A percentile compares a stretch with the other conserved stretches of the same genome.
phyloP scores from a whole-genome alignment of 2,329 filamentous ascomycete genomes.

The Dothistroma septosporum region DNA sequence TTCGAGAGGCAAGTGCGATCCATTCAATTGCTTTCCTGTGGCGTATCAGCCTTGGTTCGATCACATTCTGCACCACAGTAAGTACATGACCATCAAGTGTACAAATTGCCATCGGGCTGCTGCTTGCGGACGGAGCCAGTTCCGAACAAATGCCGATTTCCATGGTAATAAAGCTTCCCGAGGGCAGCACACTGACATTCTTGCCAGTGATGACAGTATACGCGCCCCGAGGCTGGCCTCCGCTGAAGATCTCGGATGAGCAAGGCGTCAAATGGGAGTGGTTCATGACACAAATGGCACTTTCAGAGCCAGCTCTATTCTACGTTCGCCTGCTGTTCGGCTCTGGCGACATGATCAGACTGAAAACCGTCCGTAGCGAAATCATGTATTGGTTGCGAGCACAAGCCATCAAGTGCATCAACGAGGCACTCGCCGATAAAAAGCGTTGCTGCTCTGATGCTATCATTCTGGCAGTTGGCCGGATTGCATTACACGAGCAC shows the following conservation, averaged over 20 bases:
- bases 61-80: constrained; percentile 31
- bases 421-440: constrained; percentile 25
- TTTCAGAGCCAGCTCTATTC: constrained; percentile 34
- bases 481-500: constrained; percentile 34
- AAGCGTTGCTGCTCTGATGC: constrained; percentile 23
- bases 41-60: constrained; percentile 32
- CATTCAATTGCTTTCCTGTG: constrained; percentile 33
- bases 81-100: constrained; percentile 2
- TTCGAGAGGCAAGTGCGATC: constrained; percentile 21
- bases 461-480: constrained; percentile 31
- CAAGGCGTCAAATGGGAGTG: constrained; percentile 32
- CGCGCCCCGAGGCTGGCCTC: constrained; percentile 34
- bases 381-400: constrained; percentile 29
- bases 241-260: constrained; percentile 29
- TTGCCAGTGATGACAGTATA: constrained; percentile 31
- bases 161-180: not conserved
- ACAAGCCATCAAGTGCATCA: constrained; percentile 31
- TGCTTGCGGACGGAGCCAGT: not conserved
- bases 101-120: not conserved
- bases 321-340: constrained; percentile 34
- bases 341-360: constrained; percentile 31
- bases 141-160: not conserved
- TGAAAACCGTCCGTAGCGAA: constrained; percentile 22
- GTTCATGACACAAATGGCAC: constrained; percentile 33
- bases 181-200: not conserved